These are phyloP conservation scores for Gracilariopsis chorda DNA, from an alignment of 23 red algal species.

Conservation along the genomic window DNA sequence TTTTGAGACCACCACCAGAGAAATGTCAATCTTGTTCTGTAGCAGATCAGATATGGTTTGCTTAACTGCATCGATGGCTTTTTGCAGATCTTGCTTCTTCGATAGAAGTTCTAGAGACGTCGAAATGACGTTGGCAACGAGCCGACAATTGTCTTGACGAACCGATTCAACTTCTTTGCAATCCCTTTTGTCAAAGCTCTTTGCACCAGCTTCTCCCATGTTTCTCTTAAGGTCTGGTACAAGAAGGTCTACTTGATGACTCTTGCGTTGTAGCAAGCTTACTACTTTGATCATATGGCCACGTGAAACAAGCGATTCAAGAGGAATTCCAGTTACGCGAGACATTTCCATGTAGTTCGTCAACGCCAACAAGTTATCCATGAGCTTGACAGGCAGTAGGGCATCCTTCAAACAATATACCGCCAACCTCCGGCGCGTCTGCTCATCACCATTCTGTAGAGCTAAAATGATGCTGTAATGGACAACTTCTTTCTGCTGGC, in stretches of 20 bases:
- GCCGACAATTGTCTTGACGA: conserved; percentile 90
- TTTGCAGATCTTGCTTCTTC: conserved; percentile 61
- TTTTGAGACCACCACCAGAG: conserved; percentile 91
- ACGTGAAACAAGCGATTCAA: conserved; percentile 78
- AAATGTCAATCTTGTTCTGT: conserved; percentile 93
- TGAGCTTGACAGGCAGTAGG: conserved; percentile 75
- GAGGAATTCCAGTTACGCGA: conserved; percentile 85
- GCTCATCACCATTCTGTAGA: conserved; percentile 79
- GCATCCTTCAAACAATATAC: conserved; percentile 96
- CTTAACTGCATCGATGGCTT: conserved; percentile 82
- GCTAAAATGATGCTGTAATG: conserved; percentile 92
- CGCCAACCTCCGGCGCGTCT: conserved; percentile 84
- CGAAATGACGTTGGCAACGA: conserved; percentile 91
- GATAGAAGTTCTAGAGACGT: conserved; percentile 67
- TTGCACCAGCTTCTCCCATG: too few species aligned
- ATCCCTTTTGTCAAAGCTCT: conserved; percentile 93
- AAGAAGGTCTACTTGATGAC: conserved; percentile 39
- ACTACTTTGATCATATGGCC: conserved; percentile 99
- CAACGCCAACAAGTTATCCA: conserved; percentile 89
- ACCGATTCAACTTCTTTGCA: conserved; percentile 96
- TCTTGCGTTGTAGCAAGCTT: conserved; percentile 86
- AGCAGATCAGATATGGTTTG: conserved; percentile 74
- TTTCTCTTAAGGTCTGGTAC: too few species aligned
- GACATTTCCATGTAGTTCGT: conserved; percentile 98
- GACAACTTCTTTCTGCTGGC: conserved; percentile 95